Base-by-base conservation (phyloP, 257 asterid species). In the Thymus mandschuricus region DNA sequence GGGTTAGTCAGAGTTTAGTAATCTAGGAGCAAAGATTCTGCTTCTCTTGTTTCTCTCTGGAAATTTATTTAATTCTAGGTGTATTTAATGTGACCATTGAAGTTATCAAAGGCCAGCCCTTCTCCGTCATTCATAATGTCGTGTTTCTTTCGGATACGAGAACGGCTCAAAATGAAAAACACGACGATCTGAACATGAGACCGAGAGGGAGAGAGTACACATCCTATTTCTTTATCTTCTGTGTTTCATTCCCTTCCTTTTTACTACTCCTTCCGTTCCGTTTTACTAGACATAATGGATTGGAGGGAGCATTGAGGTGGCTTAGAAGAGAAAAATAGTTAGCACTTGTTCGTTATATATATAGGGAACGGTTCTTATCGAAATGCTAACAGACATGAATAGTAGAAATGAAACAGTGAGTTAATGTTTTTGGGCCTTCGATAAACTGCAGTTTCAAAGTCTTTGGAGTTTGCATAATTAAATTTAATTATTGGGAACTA, bases 11-110 rank as follows among this genome's bases (percentile, higher is more conserved):
- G 12, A 33, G 69, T 61, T 49, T 60, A 51, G 69, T 55, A 54
- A 62, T 75, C 79, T 62, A 63, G 54, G 74, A 35, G 8, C 54
- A 61, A 78, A 81, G 83, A 72, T 81, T 81, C 81, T 67, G 34
- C 66, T 51, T 59, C 44, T 31, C 44, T 15, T 74, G 48, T 58
- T 74, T 60, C 52, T 66, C 10, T 57, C 60, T 43, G 27, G 54
- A 50, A 50, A 40, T 41, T 66, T 21, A 33, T 59, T 58, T 11
- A 52, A 11, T 66, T 48, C 43, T 41, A 66, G 50, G 58, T 70
- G 45, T 57, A 29, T 74, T 38, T 56, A 50, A 30, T 74, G 30
- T 56, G 51, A 59, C 54, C 46, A 75, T 70, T 70, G 74, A 69
- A 57, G 12, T 62, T 78, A 50, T 73, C 72, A 56, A 73, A 56